Conservation (phyloP, 768 basidiomycete genomes). For the Lyophyllum semitale region DNA sequence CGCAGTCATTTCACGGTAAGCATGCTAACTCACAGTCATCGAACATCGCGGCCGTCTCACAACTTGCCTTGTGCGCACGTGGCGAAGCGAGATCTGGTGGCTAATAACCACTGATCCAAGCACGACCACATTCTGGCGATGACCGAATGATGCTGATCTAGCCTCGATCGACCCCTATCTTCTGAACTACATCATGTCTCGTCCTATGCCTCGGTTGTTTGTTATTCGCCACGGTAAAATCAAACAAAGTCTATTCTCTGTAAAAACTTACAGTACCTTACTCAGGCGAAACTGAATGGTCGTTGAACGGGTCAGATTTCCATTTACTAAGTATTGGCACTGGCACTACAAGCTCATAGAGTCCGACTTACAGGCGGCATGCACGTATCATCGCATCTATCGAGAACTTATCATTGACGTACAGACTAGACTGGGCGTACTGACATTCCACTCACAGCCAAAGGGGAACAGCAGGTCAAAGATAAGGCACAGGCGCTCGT, state of each 20-base stretch:
- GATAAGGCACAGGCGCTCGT: conserved; percentile 67
- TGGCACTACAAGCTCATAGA: neutral
- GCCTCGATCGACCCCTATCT: too few relatives aligned
- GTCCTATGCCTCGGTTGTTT: conserved; percentile 74
- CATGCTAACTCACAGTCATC: conserved; percentile 61
- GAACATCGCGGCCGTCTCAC: conserved; percentile 44
- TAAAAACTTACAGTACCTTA: neutral
- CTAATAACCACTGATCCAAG: neutral
- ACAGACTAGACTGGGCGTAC: conserved; percentile 72
- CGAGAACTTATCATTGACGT: neutral
- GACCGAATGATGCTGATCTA: too few relatives aligned
- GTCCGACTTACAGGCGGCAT: conserved; percentile 51
- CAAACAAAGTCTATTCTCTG: neutral
- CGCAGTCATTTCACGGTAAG: conserved; percentile 1
- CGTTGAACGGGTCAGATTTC: conserved; percentile 68
- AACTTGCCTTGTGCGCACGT: neutral
- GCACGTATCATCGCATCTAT: conserved; percentile 35
- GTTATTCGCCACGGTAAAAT: conserved; percentile 75
- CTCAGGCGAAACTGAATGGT: conserved; percentile 93
- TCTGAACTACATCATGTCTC: conserved; percentile 41
- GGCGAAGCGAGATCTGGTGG: neutral
- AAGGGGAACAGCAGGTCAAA: conserved; percentile 72
- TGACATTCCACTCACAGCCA: conserved; percentile 84
- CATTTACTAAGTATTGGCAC: neutral
- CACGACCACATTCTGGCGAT: too few relatives aligned